phyloP scores from a whole-genome alignment of 768 basidiomycete genomes.

The Dentipellis fragilis region DNA sequence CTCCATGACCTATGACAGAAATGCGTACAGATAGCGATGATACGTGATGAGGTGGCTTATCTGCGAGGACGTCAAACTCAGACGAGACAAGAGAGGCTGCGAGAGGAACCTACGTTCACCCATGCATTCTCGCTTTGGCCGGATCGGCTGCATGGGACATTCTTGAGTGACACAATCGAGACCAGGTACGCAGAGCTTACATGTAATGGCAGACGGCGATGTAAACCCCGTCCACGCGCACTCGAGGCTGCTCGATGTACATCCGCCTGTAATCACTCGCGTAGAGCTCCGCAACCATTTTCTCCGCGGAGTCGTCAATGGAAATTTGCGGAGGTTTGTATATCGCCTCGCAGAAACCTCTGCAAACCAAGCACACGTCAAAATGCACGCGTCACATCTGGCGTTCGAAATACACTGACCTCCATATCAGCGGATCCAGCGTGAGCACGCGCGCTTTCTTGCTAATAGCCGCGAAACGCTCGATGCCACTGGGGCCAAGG shows the following conservation, averaged over 20 bases:
- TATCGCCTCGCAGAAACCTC: conserved; percentile 50
- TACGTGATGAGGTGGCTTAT: conserved; percentile 84
- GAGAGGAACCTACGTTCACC: conserved; percentile 57
- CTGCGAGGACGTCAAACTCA: conserved; percentile 26
- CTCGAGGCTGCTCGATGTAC: conserved; percentile 75
- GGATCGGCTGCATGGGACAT: conserved; percentile 36
- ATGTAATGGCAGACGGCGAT: conserved; percentile 87
- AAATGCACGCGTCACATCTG: conserved; percentile 3
- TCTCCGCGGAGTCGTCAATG: conserved; percentile 35
- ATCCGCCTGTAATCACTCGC: conserved; percentile 61
- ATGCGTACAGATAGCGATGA: conserved; percentile 75
- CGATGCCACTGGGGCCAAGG: conserved; percentile 59
- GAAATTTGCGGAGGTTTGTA: conserved; percentile 74
- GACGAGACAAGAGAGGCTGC: not conserved
- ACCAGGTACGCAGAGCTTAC: conserved; percentile 31
- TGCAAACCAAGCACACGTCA: conserved; percentile 18
- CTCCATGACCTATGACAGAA: not conserved
- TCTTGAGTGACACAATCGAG: conserved; percentile 5
- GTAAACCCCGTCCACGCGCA: conserved; percentile 83
- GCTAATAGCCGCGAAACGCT: conserved; percentile 66
- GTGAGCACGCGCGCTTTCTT: conserved; percentile 68
- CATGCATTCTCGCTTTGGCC: conserved; percentile 80
- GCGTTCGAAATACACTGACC: conserved; percentile 27
- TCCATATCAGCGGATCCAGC: conserved; percentile 67
- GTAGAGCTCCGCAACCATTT: conserved; percentile 39